A percentile compares a stretch with the other conserved stretches of the same genome.
Evolutionary conservation across 163 green algal species (phyloP).

Genomic region (Scenedesmus sp.): DNA sequence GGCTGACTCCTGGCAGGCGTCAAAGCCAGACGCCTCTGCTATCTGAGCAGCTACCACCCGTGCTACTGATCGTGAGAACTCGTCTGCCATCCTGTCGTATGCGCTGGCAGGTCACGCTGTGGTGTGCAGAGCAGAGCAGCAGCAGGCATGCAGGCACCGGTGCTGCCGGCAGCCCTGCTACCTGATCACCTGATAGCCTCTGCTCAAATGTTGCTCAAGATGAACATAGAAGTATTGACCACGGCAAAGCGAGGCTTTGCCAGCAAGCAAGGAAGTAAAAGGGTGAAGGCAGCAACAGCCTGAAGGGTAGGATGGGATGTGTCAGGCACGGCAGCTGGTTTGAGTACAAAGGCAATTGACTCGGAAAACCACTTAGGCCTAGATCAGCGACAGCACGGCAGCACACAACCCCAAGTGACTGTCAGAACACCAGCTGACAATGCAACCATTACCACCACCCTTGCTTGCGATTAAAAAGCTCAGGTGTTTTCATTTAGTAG

Average conservation of each 20-base stretch:
- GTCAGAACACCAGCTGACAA: not conserved
- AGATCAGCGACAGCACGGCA: not conserved
- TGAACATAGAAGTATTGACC: not conserved
- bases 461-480: not conserved
- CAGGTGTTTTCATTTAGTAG: not conserved
- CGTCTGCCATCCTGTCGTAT: constrained; percentile 58
- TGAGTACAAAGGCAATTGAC: not conserved
- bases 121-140: not conserved
- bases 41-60: constrained; percentile 74
- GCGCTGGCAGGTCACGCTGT: not conserved
- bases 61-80: constrained; percentile 74
- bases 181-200: not conserved
- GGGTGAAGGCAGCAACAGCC: not conserved
- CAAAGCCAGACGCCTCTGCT: constrained; percentile 75
- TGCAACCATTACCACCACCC: not conserved
- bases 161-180: not conserved
- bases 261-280: not conserved
- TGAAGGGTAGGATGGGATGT: not conserved
- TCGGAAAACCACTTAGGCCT: not conserved
- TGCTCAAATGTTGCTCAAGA: not conserved
- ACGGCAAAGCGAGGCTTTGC: not conserved
- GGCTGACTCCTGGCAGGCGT: constrained; percentile 76
- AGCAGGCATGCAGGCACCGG: not conserved
- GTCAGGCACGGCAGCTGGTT: not conserved
- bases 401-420: constrained; percentile 15